These are phyloP conservation scores for Graphium sp. DNA, from an alignment of 2,329 filamentous ascomycete species.

Conservation along the genomic window DNA sequence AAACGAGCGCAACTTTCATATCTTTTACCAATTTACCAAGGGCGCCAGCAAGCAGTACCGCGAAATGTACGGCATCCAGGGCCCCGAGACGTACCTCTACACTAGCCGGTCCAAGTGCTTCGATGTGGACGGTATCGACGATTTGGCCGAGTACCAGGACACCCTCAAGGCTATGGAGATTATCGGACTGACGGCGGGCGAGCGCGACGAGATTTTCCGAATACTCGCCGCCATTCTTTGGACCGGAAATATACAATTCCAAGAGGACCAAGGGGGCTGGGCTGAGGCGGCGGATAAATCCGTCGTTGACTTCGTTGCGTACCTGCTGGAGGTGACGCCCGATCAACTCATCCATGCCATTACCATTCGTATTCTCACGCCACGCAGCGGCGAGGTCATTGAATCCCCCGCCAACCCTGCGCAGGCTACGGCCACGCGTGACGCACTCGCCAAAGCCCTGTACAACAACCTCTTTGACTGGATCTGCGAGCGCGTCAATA, in stretches of 20 bases:
- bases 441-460: conserved; percentile 87
- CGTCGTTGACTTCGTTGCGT: conserved; percentile 86
- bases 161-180: conserved; percentile 89
- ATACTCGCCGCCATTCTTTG: conserved; percentile 85
- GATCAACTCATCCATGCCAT: conserved; percentile 71
- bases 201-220: conserved; percentile 93
- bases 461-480: conserved; percentile 98
- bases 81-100: conserved; percentile 83
- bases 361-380: conserved; percentile 70
- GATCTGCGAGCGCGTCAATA: conserved; percentile 88
- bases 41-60: conserved; percentile 76
- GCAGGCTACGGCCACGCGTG: conserved; percentile 73
- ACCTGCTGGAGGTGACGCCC: conserved; percentile 76
- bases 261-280: conserved; percentile 78
- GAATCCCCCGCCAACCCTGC: conserved; percentile 70
- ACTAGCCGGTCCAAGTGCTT: conserved; percentile 89
- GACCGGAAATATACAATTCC: conserved; percentile 87
- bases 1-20: conserved; percentile 97
- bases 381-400: conserved; percentile 47
- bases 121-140: conserved; percentile 88
- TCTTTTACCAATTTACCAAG: conserved; percentile 98
- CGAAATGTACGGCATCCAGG: conserved; percentile 78
- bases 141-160: conserved; percentile 74
- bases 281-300: conserved; percentile 76
- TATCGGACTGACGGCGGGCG: conserved; percentile 72